These are phyloP conservation scores for Bjerkandera adusta DNA, from an alignment of 1,284 basidiomycete genomes.

Conservation along the genomic window DNA sequence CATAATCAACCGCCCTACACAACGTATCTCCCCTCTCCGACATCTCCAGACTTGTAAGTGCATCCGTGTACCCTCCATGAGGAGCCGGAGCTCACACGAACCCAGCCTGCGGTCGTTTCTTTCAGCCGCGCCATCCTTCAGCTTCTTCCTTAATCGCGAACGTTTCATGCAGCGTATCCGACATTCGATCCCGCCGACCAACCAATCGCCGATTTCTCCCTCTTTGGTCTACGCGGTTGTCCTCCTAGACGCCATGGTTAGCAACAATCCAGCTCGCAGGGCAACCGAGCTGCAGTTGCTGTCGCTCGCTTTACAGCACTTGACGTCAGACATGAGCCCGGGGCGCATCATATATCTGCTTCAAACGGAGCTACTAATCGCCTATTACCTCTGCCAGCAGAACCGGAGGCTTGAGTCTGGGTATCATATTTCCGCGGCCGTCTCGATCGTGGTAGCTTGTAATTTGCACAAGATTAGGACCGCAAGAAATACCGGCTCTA, in stretches of 20 bases:
- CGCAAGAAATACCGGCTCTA: constrained; percentile 9
- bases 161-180: background rate
- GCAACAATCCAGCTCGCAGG: background rate
- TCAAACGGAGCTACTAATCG: constrained; percentile 45
- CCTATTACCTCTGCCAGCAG: constrained; percentile 42
- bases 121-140: background rate
- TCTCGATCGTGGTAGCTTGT: constrained; percentile 38
- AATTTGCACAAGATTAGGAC: constrained; percentile 36
- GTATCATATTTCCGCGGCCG: constrained; percentile 41
- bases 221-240: background rate
- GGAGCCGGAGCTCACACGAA: background rate
- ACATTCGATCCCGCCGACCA: background rate
- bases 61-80: background rate
- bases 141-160: constrained; percentile 2
- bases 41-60: background rate
- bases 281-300: background rate
- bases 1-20: too few species aligned
- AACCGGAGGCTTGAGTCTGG: constrained; percentile 40
- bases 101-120: constrained; percentile 2
- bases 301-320: background rate
- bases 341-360: background rate
- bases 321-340: background rate
- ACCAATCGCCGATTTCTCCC: background rate
- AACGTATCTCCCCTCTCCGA: background rate
- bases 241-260: background rate